Base-by-base conservation (phyloP, 1,284 basidiomycete genomes). In the Rhodotorula sp. region DNA sequence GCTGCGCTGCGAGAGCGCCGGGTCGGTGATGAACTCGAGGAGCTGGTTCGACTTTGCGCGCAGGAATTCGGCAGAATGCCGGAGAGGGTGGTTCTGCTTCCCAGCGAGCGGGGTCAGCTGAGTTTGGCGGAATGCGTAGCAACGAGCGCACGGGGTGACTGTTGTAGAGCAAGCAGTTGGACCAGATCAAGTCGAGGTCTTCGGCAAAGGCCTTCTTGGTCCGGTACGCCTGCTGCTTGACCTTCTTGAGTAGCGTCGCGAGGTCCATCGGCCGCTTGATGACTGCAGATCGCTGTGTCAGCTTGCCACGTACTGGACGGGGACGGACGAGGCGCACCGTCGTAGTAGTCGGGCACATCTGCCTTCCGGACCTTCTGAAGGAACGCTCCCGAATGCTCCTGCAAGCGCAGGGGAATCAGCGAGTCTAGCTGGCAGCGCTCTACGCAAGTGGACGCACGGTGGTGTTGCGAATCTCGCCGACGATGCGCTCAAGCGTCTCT, bases 101-200 rank as follows among this genome's bases (percentile, higher is more conserved):
- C 2, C 34, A 34, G 14, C 44, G 21, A 59, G 12, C 12, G 14
- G 9, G 42, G 50, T 48, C 8, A 66, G 70, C 27, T 44, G 19
- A 13, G 17, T 21, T 25, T 4, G 23, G 50, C 4, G 17, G 16
- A 7, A 13, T 21, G 14, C 4, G 7, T 8, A 3, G 14, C 5
- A 17, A 21, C 1, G 27, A 25, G 84, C 88, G 71, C 77, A 93
- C 94, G 82, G 93, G 91, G 23, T 89, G 87, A 41, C 90, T 89
- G 81, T 99, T 99, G 82, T 98, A 99, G 17, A 87, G 87, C 77
- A 91, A 87, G 81, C 96, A 98, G 79, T 99, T 99, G 66, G 89
- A 88, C 96, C 96, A 99, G 77, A 99, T 98, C 72, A 97, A 87
- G 77, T 96, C 91, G 57, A 99, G 84, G 82, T 99, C 97, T 72